These are phyloP conservation scores for Selaginella moellendorffii DNA, from an alignment of 75 land plant genomes.

Conservation along the genomic window DNA sequence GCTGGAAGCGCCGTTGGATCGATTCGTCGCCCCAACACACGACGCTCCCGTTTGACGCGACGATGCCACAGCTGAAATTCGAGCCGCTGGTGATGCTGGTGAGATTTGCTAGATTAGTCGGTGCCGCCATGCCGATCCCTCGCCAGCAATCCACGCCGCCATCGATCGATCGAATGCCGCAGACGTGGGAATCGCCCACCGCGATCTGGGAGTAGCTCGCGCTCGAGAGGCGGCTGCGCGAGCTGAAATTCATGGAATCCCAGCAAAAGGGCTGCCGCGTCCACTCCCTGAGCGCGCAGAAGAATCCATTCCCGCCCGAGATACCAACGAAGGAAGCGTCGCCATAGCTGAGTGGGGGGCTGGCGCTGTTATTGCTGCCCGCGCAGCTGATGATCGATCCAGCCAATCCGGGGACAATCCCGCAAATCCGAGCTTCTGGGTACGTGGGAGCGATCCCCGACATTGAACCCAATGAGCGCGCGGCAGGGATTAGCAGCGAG, in stretches of 20 bases:
- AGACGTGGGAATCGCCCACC: constrained; percentile 41
- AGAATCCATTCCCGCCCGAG: constrained; percentile 37
- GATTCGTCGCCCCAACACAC: constrained; percentile 87
- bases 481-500: too few relatives aligned
- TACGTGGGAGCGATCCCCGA: constrained; percentile 33
- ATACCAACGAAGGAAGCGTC: constrained; percentile 17
- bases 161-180: constrained; percentile 13
- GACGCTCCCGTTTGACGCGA: constrained; percentile 34
- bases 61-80: constrained; percentile 57
- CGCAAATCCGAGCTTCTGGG: constrained; percentile 33
- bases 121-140: neutral
- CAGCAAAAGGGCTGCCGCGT: constrained; percentile 48
- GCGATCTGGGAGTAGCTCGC: constrained; percentile 18
- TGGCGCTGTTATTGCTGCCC: constrained; percentile 10
- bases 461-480: constrained; percentile 42
- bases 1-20: constrained; percentile 3
- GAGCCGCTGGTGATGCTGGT: constrained; percentile 39
- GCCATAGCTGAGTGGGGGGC: neutral
- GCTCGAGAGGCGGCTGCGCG: constrained; percentile 19
- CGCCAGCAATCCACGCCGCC: neutral
- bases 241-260: constrained; percentile 10
- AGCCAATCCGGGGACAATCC: constrained; percentile 14
- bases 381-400: constrained; percentile 14
- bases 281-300: constrained; percentile 46
- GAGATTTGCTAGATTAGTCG: neutral